Evolutionary conservation across 768 basidiomycete species (phyloP).

Genomic region (Mycena indigotica): DNA sequence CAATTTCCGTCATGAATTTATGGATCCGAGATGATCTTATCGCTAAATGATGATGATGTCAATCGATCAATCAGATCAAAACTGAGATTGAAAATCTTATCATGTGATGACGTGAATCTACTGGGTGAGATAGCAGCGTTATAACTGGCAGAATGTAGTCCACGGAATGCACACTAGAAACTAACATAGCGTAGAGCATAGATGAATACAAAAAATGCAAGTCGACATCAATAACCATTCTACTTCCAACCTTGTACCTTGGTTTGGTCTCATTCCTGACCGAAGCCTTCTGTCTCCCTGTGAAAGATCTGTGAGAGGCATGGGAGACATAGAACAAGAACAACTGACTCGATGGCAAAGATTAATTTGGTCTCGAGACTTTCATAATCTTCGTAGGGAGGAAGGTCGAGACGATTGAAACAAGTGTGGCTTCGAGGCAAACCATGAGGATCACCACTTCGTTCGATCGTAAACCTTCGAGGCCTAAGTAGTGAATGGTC

Average conservation of each 20-base stretch:
- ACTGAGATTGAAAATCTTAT: no score
- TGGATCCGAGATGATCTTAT: no score
- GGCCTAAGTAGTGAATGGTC: slow-evolving; percentile 38
- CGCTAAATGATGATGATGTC: no score
- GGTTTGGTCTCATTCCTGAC: slow-evolving; percentile 60
- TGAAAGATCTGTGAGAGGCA: slow-evolving; percentile 5
- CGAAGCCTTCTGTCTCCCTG: slow-evolving; percentile 81
- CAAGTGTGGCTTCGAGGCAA: slow-evolving; percentile 92
- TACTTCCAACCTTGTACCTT: slow-evolving; percentile 15
- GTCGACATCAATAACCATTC: not conserved
- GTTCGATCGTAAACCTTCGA: slow-evolving; percentile 91
- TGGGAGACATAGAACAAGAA: slow-evolving; percentile 3
- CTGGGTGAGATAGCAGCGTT: no score
- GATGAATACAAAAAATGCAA: slow-evolving; percentile 8
- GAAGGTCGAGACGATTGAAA: slow-evolving; percentile 88
- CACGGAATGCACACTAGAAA: not conserved
- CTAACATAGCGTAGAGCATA: not conserved
- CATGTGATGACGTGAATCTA: no score
- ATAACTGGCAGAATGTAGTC: no score
- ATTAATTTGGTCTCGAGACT: slow-evolving; percentile 84
- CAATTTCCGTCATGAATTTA: not conserved
- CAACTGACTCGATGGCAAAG: slow-evolving; percentile 77
- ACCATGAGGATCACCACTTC: slow-evolving; percentile 86
- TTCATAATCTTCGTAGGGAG: slow-evolving; percentile 87
- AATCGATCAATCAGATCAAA: no score